phyloP scores from a whole-genome alignment of 1,139 yeast species.

The Scheffersomyces segobiensis region DNA sequence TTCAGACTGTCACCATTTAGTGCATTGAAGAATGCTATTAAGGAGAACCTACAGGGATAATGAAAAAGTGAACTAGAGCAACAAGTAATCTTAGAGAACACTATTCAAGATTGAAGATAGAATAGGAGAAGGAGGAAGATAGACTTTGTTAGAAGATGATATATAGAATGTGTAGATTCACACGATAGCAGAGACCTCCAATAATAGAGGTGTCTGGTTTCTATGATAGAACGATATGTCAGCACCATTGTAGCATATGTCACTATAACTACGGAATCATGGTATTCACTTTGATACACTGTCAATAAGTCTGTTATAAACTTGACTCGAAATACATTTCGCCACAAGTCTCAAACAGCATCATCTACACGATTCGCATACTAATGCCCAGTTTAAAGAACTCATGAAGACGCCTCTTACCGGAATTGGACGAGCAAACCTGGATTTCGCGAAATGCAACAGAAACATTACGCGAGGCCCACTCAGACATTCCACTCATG shows the following conservation, averaged over 20 bases:
- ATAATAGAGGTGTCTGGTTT: not conserved
- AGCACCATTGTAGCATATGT: not conserved
- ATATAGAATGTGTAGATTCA: not conserved
- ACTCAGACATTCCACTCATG: not conserved
- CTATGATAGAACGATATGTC: not conserved
- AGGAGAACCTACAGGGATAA: constrained; percentile 10
- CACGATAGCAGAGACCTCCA: not conserved
- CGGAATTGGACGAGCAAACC: not conserved
- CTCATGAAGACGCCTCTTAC: not conserved
- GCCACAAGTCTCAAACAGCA: not conserved
- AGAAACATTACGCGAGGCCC: not conserved
- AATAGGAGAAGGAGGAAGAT: not conserved
- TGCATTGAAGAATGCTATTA: constrained; percentile 50
- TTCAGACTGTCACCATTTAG: constrained; percentile 60
- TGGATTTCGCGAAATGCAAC: not conserved
- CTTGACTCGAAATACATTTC: no score
- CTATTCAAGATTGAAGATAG: no score
- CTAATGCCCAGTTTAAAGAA: not conserved
- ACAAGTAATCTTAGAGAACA: not conserved
- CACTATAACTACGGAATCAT: not conserved
- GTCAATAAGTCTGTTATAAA: no score
- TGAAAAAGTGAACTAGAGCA: not conserved
- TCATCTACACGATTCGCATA: not conserved
- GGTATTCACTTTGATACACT: not conserved
- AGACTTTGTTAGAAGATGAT: not conserved